Evolutionary conservation across 495 filamentous ascomycete genomes (phyloP).

Genomic region (Penicillium cataractarum): DNA sequence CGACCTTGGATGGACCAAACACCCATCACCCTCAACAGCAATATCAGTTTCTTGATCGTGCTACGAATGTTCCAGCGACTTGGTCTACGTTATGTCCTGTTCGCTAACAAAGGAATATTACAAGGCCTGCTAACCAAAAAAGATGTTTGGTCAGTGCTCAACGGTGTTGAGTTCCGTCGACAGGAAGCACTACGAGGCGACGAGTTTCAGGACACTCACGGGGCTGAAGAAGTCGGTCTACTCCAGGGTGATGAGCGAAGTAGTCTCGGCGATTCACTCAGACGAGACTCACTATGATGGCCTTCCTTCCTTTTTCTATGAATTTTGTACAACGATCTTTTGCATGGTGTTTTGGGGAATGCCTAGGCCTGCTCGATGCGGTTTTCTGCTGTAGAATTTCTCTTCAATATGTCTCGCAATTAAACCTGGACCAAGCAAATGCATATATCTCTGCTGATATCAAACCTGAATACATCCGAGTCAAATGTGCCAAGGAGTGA

Average conservation of each 20-base stretch:
- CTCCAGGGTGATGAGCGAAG: slow-evolving; percentile 49
- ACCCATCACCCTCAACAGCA: slow-evolving; percentile 82
- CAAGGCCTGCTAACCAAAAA: slow-evolving; percentile 94
- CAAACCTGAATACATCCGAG: no score
- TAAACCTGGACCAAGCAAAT: not conserved
- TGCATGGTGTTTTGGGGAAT: slow-evolving; percentile 11
- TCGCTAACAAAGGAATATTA: slow-evolving; percentile 77
- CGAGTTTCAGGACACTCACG: slow-evolving; percentile 41
- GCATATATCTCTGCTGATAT: no score
- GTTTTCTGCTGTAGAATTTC: not conserved
- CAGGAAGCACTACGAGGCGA: slow-evolving; percentile 38
- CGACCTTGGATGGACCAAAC: slow-evolving; percentile 99
- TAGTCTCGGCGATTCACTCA: slow-evolving; percentile 41
- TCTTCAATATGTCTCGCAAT: not conserved
- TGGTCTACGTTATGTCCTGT: slow-evolving; percentile 87
- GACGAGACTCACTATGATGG: slow-evolving; percentile 39
- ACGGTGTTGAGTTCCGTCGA: slow-evolving; percentile 70
- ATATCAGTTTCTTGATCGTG: slow-evolving; percentile 75
- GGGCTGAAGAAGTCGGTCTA: slow-evolving; percentile 55
- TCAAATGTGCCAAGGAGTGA: no score
- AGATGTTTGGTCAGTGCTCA: slow-evolving; percentile 93
- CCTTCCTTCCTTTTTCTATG: slow-evolving; percentile 6
- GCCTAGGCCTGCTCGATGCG: slow-evolving; percentile 5
- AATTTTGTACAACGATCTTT: slow-evolving; percentile 16
- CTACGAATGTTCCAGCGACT: slow-evolving; percentile 92